Percentiles rank a stretch among this genome's conserved stretches.
Evolutionary conservation across 495 filamentous ascomycete genomes (phyloP).

Genomic region (Geopyxis carbonaria): DNA sequence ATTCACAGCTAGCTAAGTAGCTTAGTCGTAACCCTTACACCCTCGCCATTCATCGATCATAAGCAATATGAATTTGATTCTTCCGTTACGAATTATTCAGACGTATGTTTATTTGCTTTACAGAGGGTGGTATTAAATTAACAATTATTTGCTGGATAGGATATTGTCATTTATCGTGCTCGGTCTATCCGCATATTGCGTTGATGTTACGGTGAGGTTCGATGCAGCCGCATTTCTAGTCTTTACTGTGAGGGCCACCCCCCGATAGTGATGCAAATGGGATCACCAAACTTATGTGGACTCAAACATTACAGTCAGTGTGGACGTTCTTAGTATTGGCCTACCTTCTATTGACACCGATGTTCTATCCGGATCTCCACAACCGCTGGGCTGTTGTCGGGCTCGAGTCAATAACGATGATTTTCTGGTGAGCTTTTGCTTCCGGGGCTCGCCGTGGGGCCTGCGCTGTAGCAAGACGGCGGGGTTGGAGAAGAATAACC

Average conservation of each 20-base stretch:
- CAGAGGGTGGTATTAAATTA: not conserved
- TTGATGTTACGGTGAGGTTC: conserved; percentile 5
- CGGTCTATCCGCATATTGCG: conserved; percentile 20
- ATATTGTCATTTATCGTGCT: conserved; percentile 15
- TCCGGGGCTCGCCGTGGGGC: not conserved
- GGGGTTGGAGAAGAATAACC: too few relatives aligned
- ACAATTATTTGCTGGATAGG: not conserved
- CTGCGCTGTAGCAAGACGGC: too few relatives aligned
- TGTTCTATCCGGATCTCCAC: conserved; percentile 22
- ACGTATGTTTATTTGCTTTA: conserved; percentile 1
- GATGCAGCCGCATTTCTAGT: conserved; percentile 17
- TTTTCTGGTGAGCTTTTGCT: conserved; percentile 18
- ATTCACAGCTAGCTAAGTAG: too few relatives aligned
- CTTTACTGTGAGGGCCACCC: conserved; percentile 16
- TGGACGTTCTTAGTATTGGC: conserved; percentile 23
- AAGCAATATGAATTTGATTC: conserved; percentile 20
- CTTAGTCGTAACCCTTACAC: too few relatives aligned
- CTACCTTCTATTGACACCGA: conserved; percentile 23
- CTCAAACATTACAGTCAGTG: conserved; percentile 13
- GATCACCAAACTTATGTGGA: not conserved
- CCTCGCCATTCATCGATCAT: too few relatives aligned
- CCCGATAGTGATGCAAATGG: not conserved
- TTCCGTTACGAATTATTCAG: conserved; percentile 19
- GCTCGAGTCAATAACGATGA: conserved; percentile 22
- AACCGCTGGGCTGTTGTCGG: conserved; percentile 25